These are phyloP conservation scores for Ascoidea tarda DNA, from an alignment of 805 yeast genomes.

Conservation along the genomic window DNA sequence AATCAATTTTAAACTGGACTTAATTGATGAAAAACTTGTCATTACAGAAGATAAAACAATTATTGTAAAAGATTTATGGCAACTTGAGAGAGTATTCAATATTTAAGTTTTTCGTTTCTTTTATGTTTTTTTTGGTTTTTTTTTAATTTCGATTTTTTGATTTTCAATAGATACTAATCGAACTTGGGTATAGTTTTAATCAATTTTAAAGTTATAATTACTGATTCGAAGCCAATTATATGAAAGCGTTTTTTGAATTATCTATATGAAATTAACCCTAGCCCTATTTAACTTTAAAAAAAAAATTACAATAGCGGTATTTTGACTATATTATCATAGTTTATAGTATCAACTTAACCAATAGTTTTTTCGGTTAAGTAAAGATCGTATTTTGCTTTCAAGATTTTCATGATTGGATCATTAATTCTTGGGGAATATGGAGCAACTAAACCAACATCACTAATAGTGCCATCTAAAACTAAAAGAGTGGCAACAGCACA, in stretches of 20 bases:
- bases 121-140: too few species aligned
- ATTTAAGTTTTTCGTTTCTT: too few species aligned
- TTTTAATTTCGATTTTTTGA: too few species aligned
- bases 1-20: not conserved
- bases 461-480: conserved; percentile 68
- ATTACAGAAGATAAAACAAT: not conserved
- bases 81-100: not conserved
- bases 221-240: too few species aligned
- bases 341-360: conserved; percentile 12
- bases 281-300: too few species aligned
- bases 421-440: conserved; percentile 87
- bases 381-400: conserved; percentile 83
- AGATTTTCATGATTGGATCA: conserved; percentile 79
- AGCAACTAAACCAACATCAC: conserved; percentile 76
- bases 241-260: too few species aligned
- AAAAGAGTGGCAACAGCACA: conserved; percentile 90
- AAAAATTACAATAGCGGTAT: too few species aligned
- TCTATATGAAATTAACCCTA: too few species aligned
- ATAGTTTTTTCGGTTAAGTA: conserved; percentile 80
- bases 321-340: too few species aligned
- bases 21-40: not conserved
- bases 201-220: too few species aligned
- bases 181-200: too few species aligned
- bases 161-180: too few species aligned
- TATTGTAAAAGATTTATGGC: not conserved